phyloP scores from a whole-genome alignment of 2,329 filamentous ascomycete species.

The Colletotrichum euphorbiae region DNA sequence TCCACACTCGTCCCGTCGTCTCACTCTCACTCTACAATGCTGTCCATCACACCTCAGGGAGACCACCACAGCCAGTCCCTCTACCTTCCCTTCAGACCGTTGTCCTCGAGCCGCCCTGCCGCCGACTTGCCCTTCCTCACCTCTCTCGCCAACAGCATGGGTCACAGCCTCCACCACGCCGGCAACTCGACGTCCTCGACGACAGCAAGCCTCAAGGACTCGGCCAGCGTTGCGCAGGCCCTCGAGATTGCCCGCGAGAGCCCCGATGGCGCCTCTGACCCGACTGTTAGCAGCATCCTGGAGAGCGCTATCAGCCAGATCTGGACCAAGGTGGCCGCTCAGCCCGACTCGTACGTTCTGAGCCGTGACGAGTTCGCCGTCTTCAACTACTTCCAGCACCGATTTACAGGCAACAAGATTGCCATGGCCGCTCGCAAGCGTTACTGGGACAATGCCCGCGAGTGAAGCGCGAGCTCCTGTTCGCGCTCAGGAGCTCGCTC shows the following conservation, averaged over 20 bases:
- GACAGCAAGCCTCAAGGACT: slow-evolving; percentile 31
- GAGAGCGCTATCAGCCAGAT: slow-evolving; percentile 72
- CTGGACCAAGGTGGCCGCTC: slow-evolving; percentile 74
- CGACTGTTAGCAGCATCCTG: slow-evolving; percentile 72
- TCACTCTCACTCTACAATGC: slow-evolving; percentile 31
- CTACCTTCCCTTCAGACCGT: slow-evolving; percentile 34
- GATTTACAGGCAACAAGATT: slow-evolving; percentile 67
- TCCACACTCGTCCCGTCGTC: slow-evolving; percentile 16
- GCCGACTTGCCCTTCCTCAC: slow-evolving; percentile 37
- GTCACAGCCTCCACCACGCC: slow-evolving; percentile 34
- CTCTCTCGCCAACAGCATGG: slow-evolving; percentile 36
- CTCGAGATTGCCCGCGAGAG: slow-evolving; percentile 82
- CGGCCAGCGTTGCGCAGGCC: slow-evolving; percentile 69
- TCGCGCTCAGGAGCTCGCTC: not conserved
- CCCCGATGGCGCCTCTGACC: slow-evolving; percentile 73
- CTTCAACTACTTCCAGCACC: slow-evolving; percentile 84
- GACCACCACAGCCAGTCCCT: slow-evolving; percentile 37
- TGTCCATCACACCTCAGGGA: slow-evolving; percentile 40
- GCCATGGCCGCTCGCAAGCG: slow-evolving; percentile 61
- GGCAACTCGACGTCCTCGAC: slow-evolving; percentile 43
- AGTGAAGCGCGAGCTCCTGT: slow-evolving; percentile 44
- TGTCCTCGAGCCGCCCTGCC: slow-evolving; percentile 19
- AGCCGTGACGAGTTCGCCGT: slow-evolving; percentile 82
- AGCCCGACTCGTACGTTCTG: slow-evolving; percentile 79
- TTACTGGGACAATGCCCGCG: slow-evolving; percentile 64